Evolutionary conservation across 73 alveolate genomes (phyloP).

Genomic region (Tetrahymena elliotti): DNA sequence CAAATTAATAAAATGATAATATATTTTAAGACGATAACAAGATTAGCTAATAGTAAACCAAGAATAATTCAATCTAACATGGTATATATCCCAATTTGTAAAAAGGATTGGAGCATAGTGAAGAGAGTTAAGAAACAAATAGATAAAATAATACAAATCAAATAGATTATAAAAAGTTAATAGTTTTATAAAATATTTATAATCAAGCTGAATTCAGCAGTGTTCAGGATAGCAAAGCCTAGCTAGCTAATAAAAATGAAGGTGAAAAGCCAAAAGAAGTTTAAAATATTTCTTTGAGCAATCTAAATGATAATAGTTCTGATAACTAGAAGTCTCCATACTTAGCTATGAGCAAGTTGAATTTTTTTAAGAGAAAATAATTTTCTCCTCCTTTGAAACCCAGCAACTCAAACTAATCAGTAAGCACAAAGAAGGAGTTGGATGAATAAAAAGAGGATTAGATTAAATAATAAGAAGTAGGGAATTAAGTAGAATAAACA

Average conservation of each 20-base stretch:
- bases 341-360: background rate
- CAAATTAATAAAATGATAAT: too few relatives aligned
- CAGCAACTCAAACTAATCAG: background rate
- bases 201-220: background rate
- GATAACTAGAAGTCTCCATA: background rate
- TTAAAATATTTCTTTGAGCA: background rate
- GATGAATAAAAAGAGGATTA: background rate
- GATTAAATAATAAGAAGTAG: too few relatives aligned
- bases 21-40: background rate
- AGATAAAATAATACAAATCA: background rate
- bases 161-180: background rate
- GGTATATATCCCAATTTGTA: background rate
- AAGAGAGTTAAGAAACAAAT: background rate
- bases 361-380: background rate
- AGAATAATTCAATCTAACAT: too few relatives aligned
- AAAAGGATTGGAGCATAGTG: background rate
- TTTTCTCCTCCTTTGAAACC: background rate
- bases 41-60: background rate
- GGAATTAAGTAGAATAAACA: background rate
- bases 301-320: background rate
- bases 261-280: background rate
- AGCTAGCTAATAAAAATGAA: background rate
- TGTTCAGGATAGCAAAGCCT: background rate
- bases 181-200: too few relatives aligned
- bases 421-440: background rate